Conservation (phyloP, 257 asterid genomes). For the Solanum phureja region DNA sequence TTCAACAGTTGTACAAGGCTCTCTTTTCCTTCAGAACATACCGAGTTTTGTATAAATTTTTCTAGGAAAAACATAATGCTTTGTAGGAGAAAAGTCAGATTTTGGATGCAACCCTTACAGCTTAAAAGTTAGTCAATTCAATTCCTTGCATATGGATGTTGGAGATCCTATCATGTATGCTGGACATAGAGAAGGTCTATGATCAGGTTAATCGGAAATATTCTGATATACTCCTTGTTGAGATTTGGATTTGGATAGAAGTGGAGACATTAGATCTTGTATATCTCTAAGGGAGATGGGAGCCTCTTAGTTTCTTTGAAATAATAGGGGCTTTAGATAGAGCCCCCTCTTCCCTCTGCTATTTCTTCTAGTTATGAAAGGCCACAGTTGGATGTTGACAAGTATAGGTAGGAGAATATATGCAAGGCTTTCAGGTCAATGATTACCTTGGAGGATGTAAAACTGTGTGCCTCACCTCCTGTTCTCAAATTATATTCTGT, state of each 20-base stretch:
- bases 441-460: neutral
- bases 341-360: neutral
- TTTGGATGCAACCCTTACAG: neutral
- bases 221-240: neutral
- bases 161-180: neutral
- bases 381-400: neutral
- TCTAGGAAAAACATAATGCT: neutral
- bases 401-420: neutral
- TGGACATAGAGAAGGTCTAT: neutral
- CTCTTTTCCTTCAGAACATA: neutral
- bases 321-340: neutral
- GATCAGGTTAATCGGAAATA: neutral
- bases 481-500: neutral
- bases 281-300: neutral
- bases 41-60: neutral
- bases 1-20: neutral
- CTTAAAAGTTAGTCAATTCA: neutral
- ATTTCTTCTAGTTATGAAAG: neutral
- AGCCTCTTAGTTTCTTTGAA: neutral
- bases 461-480: neutral
- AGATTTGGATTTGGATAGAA: neutral
- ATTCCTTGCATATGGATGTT: neutral
- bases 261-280: neutral
- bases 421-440: neutral
- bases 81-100: neutral